A percentile compares a stretch with the other conserved stretches of the same genome.
phyloP scores from a whole-genome alignment of 2,329 filamentous ascomycete species.

The Aspergillus udagawae region DNA sequence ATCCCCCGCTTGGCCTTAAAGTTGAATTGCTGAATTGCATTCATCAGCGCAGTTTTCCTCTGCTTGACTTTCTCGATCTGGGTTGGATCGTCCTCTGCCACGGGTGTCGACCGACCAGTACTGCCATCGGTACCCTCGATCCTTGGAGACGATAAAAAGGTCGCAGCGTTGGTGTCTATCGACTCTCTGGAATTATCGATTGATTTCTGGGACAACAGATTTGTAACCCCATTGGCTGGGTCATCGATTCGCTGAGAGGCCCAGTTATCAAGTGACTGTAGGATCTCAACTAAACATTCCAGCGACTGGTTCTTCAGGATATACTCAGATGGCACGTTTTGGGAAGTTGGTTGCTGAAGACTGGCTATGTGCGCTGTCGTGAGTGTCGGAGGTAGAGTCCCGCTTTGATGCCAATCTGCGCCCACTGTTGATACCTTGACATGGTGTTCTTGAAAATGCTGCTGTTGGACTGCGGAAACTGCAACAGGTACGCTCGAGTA shows the following conservation, averaged over 20 bases:
- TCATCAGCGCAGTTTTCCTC: conserved; percentile 84
- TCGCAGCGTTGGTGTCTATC: conserved; percentile 61
- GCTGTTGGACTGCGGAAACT: conserved; percentile 73
- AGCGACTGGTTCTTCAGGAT: conserved; percentile 84
- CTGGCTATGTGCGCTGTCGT: conserved; percentile 71
- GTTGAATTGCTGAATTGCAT: conserved; percentile 89
- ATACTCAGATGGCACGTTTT: conserved; percentile 81
- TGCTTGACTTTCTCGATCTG: conserved; percentile 95
- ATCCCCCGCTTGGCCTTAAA: conserved; percentile 96
- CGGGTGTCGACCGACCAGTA: conserved; percentile 60
- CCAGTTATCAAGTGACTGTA: conserved; percentile 91
- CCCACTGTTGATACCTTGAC: conserved; percentile 55
- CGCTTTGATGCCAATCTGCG: conserved; percentile 79
- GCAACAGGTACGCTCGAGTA: conserved; percentile 76
- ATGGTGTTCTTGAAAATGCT: conserved; percentile 78
- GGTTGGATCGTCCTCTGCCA: conserved; percentile 82
- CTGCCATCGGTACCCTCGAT: conserved; percentile 53
- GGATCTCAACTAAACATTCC: conserved; percentile 80
- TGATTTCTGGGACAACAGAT: conserved; percentile 47
- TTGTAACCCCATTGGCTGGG: conserved; percentile 47
- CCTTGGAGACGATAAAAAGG: conserved; percentile 56
- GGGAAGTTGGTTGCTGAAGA: conserved; percentile 42
- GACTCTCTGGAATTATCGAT: conserved; percentile 65
- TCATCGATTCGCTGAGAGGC: conserved; percentile 64
- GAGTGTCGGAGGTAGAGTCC: conserved; percentile 80